Conservation (phyloP, 2,329 filamentous ascomycete species). For the Aspergillus alliaceus region DNA sequence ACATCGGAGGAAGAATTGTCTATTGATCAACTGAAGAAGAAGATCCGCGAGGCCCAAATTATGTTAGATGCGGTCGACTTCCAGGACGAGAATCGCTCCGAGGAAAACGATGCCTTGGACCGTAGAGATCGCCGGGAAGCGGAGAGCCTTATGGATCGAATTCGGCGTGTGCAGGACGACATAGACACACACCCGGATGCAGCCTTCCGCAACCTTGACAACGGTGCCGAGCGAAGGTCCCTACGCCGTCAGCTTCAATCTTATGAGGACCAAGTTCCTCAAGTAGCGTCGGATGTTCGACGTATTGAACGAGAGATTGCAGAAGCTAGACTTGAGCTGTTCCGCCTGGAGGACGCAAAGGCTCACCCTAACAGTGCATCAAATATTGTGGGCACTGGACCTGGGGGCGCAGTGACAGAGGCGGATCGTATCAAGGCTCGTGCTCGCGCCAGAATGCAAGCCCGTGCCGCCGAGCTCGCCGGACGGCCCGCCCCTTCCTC, state of each 20-base stretch:
- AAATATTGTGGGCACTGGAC: constrained; percentile 86
- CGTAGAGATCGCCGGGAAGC: constrained; percentile 86
- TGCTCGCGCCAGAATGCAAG: constrained; percentile 98
- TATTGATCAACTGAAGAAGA: constrained; percentile 86
- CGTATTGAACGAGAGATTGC: constrained; percentile 89
- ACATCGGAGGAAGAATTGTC: constrained; percentile 74
- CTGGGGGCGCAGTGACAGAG: constrained; percentile 86
- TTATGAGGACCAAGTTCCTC: constrained; percentile 84
- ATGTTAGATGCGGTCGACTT: constrained; percentile 96
- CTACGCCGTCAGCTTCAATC: constrained; percentile 87
- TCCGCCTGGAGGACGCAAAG: constrained; percentile 90
- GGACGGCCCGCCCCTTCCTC: constrained; percentile 73
- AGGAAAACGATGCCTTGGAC: constrained; percentile 91
- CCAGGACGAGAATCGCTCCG: constrained; percentile 81
- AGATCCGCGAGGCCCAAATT: constrained; percentile 90
- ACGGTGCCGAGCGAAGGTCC: constrained; percentile 80
- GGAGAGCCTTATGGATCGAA: constrained; percentile 89
- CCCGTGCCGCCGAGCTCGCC: constrained; percentile 86
- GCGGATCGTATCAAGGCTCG: constrained; percentile 91
- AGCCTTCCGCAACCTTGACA: constrained; percentile 68
- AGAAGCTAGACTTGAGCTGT: constrained; percentile 86
- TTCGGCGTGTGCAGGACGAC: constrained; percentile 88
- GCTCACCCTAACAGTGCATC: constrained; percentile 79
- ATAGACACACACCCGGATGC: constrained; percentile 89
- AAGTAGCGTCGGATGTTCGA: constrained; percentile 87